A percentile compares a stretch with the other conserved stretches of the same genome.
Evolutionary conservation across 2,329 filamentous ascomycete species (phyloP).

Genomic region (Ascochyta lentis): DNA sequence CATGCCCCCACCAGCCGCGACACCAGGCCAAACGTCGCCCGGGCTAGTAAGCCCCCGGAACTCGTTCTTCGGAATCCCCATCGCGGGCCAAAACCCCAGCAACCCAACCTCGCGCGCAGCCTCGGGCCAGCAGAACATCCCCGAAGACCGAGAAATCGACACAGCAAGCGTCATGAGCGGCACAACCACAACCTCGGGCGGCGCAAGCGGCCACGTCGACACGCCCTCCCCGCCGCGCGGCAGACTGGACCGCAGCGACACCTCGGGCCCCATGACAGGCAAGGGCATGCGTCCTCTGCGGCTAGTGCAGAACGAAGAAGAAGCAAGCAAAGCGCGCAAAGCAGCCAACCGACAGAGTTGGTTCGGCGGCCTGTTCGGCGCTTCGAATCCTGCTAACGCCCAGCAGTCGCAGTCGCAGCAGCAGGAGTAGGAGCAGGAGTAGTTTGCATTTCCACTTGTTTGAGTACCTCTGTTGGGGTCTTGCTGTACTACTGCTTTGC

Average conservation of each 20-base stretch:
- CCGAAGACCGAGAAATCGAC: conserved; percentile 44
- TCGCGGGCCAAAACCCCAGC: conserved; percentile 50
- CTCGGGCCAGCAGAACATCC: conserved; percentile 39
- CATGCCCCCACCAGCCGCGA: conserved; percentile 58
- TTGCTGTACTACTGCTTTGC: too few relatives aligned
- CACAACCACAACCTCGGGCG: conserved; percentile 24
- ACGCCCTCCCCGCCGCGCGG: conserved; percentile 60
- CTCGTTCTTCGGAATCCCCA: conserved; percentile 51
- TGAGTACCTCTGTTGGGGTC: too few relatives aligned
- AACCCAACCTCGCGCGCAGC: conserved; percentile 52
- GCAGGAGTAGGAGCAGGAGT: conserved; percentile 15
- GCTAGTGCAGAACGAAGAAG: conserved; percentile 75
- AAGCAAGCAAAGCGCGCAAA: conserved; percentile 49
- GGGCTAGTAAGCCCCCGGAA: conserved; percentile 46
- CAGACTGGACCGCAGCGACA: conserved; percentile 57
- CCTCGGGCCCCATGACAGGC: conserved; percentile 55
- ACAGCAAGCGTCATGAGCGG: conserved; percentile 22
- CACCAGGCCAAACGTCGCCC: conserved; percentile 57
- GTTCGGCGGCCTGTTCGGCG: conserved; percentile 55
- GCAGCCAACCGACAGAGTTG: conserved; percentile 55
- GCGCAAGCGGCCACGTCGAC: conserved; percentile 40
- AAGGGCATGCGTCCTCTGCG: conserved; percentile 83
- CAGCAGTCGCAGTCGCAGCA: conserved; percentile 14
- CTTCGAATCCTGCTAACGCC: conserved; percentile 31
- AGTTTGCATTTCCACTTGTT: not conserved